Base-by-base conservation (phyloP, 2,329 filamentous ascomycete genomes). In the Exophiala lecanii-corni region DNA sequence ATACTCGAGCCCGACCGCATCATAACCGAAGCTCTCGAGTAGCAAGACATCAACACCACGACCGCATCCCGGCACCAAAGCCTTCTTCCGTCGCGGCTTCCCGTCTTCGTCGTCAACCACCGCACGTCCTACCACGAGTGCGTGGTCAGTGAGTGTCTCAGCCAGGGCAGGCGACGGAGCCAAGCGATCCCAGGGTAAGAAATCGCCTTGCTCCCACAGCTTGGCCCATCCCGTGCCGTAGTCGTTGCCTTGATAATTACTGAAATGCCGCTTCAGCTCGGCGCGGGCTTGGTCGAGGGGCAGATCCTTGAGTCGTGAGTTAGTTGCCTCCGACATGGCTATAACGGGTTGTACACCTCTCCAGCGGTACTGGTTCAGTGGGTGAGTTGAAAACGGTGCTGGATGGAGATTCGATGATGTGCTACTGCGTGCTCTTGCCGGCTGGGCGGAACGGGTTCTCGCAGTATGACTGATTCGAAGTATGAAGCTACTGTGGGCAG, bases 61-160 rank as follows among this genome's bases (percentile, higher is more conserved):
- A 0, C 88, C 89, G 63, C 88, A 94, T 4, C 87, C 88, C 0
- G 88, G 85, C 0, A 94, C 83, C 6, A 94, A 69, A 1, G 82
- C 87, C 43, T 69, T 71, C 55, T 75, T 76, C 41, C 66, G 58
- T 28, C 54, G 55, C 21, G 45, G 54, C 17, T 55, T 32, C 47
- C 57, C 23, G 51, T 75, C 33, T 59, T 79, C 10, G 68, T 53
- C 39, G 68, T 52, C 39, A 7, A 57, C 38, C 26, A 64, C 48
- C 3, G 63, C 53, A 1, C 51, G 55, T 2, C 67, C 67, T 19
- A 75, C 55, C 3, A 67, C 57, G 10, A 62, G 56, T 2, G 51
- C 54, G 3, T 59, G 57, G 42, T 67, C 58, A 7, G 63, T 55
- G 18, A 82, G 62, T 1, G 71, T 59, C 49, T 82, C 78, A 25